Base-by-base conservation (phyloP, 805 yeast species). In the Monosporozyma servazzii region DNA sequence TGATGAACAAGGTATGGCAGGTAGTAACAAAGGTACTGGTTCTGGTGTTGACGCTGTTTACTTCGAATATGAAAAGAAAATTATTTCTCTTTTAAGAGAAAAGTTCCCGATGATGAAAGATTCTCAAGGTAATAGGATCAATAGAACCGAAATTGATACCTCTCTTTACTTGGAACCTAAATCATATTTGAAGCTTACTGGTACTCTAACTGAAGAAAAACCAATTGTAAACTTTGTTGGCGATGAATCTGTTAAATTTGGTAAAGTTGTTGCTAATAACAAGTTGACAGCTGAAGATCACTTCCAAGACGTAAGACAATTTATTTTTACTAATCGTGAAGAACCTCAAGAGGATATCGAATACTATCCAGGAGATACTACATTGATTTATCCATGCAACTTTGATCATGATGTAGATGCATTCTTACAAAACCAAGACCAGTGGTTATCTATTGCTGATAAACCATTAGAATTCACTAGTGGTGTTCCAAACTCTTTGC, bases 301-400 rank as follows among this genome's bases (percentile, higher is more conserved):
- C 69, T 88, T 88, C 69, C 98, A 93, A 66, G 98, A 93, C 64
- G 95, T 91, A 1, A 74, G 96, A 39, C 80, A 77, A 50, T 65
- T 89, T 13, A 61, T 64, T 0, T 70, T 88, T 17, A 65, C 70
- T 27, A 65, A 69, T 17, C 31, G 17, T 18, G 29, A 20, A n/a
- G 49, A 49, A 1, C 51, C 52, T 4, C 63, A 59, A 0, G 59
- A 73, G 13, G 53, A 59, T 2, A 10, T 29, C 1, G 48, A 50
- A 2, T 86, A 78, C 58, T 51, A 58, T 2, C 90, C 96, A 0
- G 98, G 98, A 4, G 98, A 93, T 62, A 81, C 95, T 0, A 68
- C 85, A 0, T 79, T 85, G 0, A 60, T 93, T 18, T 88, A 83
- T 61, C 96, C 99, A 0, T 68, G 76, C 13, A 93, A 93, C 61